Conservation (phyloP, 2,329 filamentous ascomycete species). For the Huntiella bhutanensis region DNA sequence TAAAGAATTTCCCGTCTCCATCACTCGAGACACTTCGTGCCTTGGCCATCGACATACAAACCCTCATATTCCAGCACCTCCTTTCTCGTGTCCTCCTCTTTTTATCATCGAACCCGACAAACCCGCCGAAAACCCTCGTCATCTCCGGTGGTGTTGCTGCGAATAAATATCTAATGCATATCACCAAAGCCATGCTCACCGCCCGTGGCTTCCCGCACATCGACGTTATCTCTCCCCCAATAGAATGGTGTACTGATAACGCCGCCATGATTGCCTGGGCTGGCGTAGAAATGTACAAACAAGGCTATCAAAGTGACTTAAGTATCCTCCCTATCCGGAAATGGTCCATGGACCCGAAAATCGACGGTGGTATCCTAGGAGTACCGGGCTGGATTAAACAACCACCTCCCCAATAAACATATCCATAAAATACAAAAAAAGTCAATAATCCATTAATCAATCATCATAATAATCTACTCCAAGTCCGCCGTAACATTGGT, state of each 20-base stretch:
- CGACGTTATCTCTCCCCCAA: constrained; percentile 53
- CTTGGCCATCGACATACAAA: constrained; percentile 58
- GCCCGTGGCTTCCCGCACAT: constrained; percentile 45
- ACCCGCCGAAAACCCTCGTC: constrained; percentile 43
- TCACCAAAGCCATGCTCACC: constrained; percentile 39
- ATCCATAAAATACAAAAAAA: constrained; percentile 1
- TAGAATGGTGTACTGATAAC: constrained; percentile 74
- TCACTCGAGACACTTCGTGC: constrained; percentile 35
- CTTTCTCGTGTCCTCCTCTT: constrained; percentile 51
- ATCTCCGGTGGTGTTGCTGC: constrained; percentile 81
- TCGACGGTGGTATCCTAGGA: constrained; percentile 48
- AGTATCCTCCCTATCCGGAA: constrained; percentile 40
- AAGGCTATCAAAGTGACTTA: constrained; percentile 49
- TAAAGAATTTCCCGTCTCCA: constrained; percentile 12
- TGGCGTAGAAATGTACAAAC: constrained; percentile 76
- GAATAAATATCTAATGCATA: constrained; percentile 57
- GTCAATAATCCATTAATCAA: constrained; percentile 1
- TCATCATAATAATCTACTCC: constrained; percentile 17
- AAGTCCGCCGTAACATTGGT: constrained; percentile 75
- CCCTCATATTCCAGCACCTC: constrained; percentile 72
- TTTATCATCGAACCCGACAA: constrained; percentile 24
- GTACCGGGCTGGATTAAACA: constrained; percentile 26
- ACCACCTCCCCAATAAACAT: not conserved
- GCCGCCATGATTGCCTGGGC: constrained; percentile 96
- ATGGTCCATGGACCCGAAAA: constrained; percentile 52